Base-by-base conservation (phyloP, 2,329 filamentous ascomycete species). In the Talaromyces sp. region DNA sequence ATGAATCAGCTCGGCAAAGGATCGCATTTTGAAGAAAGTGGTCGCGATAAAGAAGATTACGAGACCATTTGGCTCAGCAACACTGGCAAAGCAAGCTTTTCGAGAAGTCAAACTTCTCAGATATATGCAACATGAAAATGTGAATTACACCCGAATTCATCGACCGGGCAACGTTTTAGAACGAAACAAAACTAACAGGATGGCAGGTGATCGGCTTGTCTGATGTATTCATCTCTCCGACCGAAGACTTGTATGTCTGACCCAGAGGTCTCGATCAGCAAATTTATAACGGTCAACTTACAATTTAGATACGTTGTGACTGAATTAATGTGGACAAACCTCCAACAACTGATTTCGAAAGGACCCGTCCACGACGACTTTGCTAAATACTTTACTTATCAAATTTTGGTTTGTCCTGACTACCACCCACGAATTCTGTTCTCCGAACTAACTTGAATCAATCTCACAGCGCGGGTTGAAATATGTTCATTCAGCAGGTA, bases 351-450 rank as follows among this genome's bases (percentile, higher is more conserved):
- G 55, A 84, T 97, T 64, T 96, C 91, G 40, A 96, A 92, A 41
- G 83, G 93, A 71, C 93, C 94, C 24, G 85, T 99, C 49, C 93
- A 97, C 81, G 96, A 96, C 79, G 93, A 97, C 74, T 99, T 97
- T 75, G 96, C 97, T 68, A 93, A 97, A 78, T 99, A 97, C 78
- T 97, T 99, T 73, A 83, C 97, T 52, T 99, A 99, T 77, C 94
- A 99, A 77, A 97, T 97, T 67, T 84, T 97, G 82, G 93, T 96
- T 78, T 65, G 87, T 29, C 3, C n/a, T n/a, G n/a, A 37, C 11
- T 1, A 3, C 9, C 20, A 17, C 27, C 2, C 72, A 57, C 29
- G 24, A 14, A 63, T 4, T 3, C 13, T n/a, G 7, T 13, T 13
- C 35, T 16, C 35, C 14, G 11, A 22, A 37, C 2, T 20, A 17